Base-by-base conservation (phyloP, 148 eudicot species). In the Rhododendron griersonianum region DNA sequence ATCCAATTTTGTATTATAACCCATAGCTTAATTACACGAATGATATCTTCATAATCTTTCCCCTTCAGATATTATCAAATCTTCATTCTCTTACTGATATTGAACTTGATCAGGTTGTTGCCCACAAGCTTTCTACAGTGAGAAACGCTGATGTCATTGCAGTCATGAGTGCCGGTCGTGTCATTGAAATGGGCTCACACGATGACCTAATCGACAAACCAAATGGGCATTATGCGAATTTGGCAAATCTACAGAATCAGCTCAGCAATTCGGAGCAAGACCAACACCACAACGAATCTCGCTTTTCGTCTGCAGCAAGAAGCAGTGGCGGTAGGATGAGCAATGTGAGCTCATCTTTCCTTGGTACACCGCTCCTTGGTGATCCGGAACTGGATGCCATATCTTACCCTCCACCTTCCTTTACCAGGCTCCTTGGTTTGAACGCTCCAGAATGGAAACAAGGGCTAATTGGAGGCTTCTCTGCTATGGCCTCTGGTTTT, bases 111-210 rank as follows among this genome's bases (percentile, higher is more conserved):
- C 89, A 96, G 99, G 94, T 95, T 23, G 95, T 96, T 45, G 98
- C 99, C 76, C 99, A 96, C 90, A 96, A 96, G 94, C 96, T 96
- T n/a, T 89, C 98, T 4, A 96, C 98, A 4, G 91, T 96, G 73
- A 90, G 91, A 87, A 96, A 96, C 50, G 98, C 99, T 23, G 98
- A 96, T 83, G 71, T 92, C 45, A 96, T 96, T 3, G 98, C 95
- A 57, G 99, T 95, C 23, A 85, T 96, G 78, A 90, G 86, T 59
- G 87, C 80, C 1, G 98, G 99, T 5, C 55, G 84, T 47, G 76
- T 71, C 23, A 89, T 89, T 47, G 99, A 96, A 88, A 86, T 82
- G 44, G 99, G 99, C 48, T 88, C 98, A 84, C 98, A 94, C 87
- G 88, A 88, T 28, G 93, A 93, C 3, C 93, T 95, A 18, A 88